phyloP scores from a whole-genome alignment of 73 alveolate species.

The Paramecium primaurelia region DNA sequence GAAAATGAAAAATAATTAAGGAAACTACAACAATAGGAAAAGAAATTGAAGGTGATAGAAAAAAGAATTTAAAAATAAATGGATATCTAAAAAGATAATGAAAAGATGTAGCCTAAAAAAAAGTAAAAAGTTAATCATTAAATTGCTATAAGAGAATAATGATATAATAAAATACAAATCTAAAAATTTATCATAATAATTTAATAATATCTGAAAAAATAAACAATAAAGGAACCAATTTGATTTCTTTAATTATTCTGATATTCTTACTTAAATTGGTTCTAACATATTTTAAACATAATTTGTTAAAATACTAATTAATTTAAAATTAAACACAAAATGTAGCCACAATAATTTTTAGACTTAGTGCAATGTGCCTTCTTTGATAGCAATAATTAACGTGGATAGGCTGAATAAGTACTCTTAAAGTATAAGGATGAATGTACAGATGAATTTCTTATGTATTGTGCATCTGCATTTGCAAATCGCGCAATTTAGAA shows the following conservation, averaged over 20 bases:
- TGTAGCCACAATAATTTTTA: constrained; percentile 2
- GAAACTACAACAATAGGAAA: not conserved
- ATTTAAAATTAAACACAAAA: not conserved
- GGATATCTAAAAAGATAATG: not conserved
- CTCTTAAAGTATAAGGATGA: not conserved
- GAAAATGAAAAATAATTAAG: not conserved
- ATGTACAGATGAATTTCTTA: not conserved
- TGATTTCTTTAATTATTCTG: not conserved
- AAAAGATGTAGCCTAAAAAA: not conserved
- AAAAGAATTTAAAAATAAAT: not conserved
- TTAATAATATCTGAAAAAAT: not conserved
- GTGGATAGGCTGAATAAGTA: not conserved
- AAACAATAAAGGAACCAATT: not conserved
- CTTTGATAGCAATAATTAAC: not conserved
- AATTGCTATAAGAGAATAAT: not conserved
- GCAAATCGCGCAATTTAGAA: not conserved
- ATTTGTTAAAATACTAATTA: not conserved
- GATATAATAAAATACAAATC: not conserved
- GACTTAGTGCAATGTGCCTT: not conserved
- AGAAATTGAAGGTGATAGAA: not conserved
- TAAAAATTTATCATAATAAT: not conserved
- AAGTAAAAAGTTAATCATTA: not conserved
- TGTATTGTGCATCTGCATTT: not conserved
- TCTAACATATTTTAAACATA: not conserved
- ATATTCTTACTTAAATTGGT: not conserved